These are phyloP conservation scores for Vaccinium darrowii DNA, from an alignment of 148 eudicot genomes.

Conservation along the genomic window DNA sequence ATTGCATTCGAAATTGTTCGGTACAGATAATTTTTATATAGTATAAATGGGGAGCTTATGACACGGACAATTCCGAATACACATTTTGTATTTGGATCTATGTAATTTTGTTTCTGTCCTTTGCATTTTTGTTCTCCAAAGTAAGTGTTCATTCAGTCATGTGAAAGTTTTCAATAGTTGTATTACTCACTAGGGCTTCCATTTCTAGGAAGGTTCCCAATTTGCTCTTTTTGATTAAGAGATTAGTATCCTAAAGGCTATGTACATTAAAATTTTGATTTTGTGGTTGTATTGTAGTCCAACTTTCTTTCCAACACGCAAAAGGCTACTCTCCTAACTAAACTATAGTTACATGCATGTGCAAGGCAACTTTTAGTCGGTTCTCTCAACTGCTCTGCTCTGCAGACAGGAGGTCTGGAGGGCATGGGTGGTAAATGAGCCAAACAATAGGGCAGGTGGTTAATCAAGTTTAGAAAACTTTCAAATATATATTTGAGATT, in stretches of 20 bases:
- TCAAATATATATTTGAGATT: too few relatives aligned
- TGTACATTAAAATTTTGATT: not conserved
- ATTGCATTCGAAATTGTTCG: not conserved
- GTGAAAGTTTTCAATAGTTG: not conserved
- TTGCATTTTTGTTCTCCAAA: not conserved
- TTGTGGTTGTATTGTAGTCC: not conserved
- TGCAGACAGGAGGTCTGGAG: not conserved
- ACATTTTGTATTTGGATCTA: too few relatives aligned
- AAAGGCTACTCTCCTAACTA: not conserved
- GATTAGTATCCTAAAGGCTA: not conserved
- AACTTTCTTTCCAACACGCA: not conserved
- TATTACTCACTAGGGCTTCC: not conserved
- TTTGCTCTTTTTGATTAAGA: not conserved
- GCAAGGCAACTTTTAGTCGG: not conserved
- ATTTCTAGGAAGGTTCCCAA: not conserved
- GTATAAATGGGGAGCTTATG: too few relatives aligned
- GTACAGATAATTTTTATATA: too few relatives aligned
- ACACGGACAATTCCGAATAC: not conserved
- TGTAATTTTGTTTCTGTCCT: not conserved
- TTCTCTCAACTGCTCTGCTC: not conserved
- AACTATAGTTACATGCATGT: not conserved
- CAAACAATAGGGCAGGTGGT: too few relatives aligned
- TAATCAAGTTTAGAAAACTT: too few relatives aligned
- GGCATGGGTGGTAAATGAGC: too few relatives aligned
- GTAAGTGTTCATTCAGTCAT: not conserved